These are phyloP conservation scores for Caryopteris hybrid DNA, from an alignment of 305 asterid species.

Conservation along the genomic window DNA sequence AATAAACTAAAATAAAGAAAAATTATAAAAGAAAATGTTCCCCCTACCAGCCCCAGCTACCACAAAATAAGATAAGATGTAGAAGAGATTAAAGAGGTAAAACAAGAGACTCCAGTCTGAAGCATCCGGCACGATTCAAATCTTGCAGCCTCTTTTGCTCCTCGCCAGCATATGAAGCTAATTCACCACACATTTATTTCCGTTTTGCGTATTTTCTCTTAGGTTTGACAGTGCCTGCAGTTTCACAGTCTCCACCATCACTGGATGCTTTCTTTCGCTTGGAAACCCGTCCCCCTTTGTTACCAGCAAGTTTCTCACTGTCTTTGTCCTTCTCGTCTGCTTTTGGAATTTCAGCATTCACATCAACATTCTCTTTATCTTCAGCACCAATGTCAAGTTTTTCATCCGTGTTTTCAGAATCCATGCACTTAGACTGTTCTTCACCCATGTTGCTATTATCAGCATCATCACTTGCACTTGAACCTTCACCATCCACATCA, in stretches of 20 bases:
- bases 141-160: constrained; percentile 9
- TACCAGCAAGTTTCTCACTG: constrained; percentile 8
- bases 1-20: neutral
- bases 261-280: neutral
- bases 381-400: constrained; percentile 20
- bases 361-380: constrained; percentile 29
- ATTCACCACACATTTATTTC: constrained; percentile 4
- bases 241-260: neutral
- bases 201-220: constrained; percentile 9
- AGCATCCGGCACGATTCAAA: neutral
- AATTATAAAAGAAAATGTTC: neutral
- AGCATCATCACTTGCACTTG: constrained; percentile 19
- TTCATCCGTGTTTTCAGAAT: constrained; percentile 24
- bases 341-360: constrained; percentile 26
- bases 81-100: constrained; percentile 6
- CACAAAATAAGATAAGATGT: constrained; percentile 1
- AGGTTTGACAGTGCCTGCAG: constrained; percentile 12
- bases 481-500: constrained; percentile 25
- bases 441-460: constrained; percentile 3
- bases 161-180: constrained; percentile 7
- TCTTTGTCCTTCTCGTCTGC: constrained; percentile 22
- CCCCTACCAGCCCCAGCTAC: neutral
- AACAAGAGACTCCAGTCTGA: neutral
- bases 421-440: neutral
- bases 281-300: constrained; percentile 11